phyloP scores from a whole-genome alignment of 1,284 basidiomycete species.

The Vanrija sp. region DNA sequence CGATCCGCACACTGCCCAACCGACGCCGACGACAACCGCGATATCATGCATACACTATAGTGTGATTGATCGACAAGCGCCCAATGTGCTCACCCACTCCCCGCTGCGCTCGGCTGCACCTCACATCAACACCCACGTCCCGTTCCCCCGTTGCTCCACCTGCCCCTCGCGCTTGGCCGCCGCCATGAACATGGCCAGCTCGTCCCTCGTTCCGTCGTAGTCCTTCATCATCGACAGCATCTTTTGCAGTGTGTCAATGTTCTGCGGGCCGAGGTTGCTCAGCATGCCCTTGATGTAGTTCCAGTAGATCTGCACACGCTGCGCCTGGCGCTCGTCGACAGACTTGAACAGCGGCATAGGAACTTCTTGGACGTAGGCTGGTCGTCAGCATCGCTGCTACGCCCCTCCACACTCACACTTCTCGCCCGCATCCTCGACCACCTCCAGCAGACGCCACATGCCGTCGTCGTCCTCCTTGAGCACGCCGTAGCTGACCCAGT shows the following conservation, averaged over 20 bases:
- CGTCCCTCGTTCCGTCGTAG: slow-evolving; percentile 71
- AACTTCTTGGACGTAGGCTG: neutral
- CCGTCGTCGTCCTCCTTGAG: slow-evolving; percentile 52
- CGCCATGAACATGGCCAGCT: slow-evolving; percentile 71
- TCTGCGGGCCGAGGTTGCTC: slow-evolving; percentile 69
- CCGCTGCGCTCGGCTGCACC: too few species aligned
- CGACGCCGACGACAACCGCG: too few species aligned
- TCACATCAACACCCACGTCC: slow-evolving; percentile 58
- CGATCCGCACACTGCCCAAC: too few species aligned
- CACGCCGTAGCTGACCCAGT: slow-evolving; percentile 79
- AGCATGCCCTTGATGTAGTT: slow-evolving; percentile 84
- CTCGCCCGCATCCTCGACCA: slow-evolving; percentile 17
- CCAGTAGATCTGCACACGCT: slow-evolving; percentile 59
- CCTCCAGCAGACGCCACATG: slow-evolving; percentile 10
- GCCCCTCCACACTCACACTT: slow-evolving; percentile 19
- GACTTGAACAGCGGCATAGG: neutral
- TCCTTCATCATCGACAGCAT: slow-evolving; percentile 73
- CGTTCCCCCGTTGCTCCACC: slow-evolving; percentile 62
- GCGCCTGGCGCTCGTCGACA: neutral
- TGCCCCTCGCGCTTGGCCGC: slow-evolving; percentile 69
- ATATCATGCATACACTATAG: too few species aligned
- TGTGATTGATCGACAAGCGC: too few species aligned
- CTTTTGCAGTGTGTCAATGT: slow-evolving; percentile 70
- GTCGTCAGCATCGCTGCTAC: neutral
- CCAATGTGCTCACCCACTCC: too few species aligned